phyloP scores from a whole-genome alignment of 768 basidiomycete genomes.

The Pleurotus eryngii region DNA sequence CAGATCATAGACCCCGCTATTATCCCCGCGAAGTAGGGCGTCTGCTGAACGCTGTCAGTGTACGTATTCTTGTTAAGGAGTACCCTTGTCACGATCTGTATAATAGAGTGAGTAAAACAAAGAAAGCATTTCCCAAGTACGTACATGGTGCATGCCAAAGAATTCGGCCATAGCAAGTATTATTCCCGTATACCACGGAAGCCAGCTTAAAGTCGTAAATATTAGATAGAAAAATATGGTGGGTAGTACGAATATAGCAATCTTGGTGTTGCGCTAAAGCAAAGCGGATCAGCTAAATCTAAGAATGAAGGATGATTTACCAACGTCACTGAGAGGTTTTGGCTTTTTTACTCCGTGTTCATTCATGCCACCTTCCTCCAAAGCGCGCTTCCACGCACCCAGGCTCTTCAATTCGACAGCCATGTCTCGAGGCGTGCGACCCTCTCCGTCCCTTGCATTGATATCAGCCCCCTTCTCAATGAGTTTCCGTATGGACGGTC shows the following conservation, averaged over 20 bases:
- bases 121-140: slow-evolving; percentile 23
- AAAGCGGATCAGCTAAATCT: slow-evolving; percentile 1
- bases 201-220: slow-evolving; percentile 75
- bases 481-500: slow-evolving; percentile 78
- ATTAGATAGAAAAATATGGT: slow-evolving; percentile 78
- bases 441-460: slow-evolving; percentile 73
- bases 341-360: slow-evolving; percentile 68
- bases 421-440: slow-evolving; percentile 92
- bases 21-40: slow-evolving; percentile 92
- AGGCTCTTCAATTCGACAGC: slow-evolving; percentile 89
- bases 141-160: slow-evolving; percentile 91
- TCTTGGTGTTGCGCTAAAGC: slow-evolving; percentile 72
- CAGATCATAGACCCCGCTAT: slow-evolving; percentile 83
- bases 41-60: slow-evolving; percentile 79
- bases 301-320: slow-evolving; percentile 4
- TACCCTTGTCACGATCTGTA: slow-evolving; percentile 78
- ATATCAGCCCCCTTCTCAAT: slow-evolving; percentile 86
- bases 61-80: slow-evolving; percentile 79
- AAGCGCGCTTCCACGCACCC: slow-evolving; percentile 83
- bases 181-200: slow-evolving; percentile 89
- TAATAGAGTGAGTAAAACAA: slow-evolving; percentile 11
- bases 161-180: slow-evolving; percentile 83
- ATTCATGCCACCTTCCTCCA: slow-evolving; percentile 84
- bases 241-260: slow-evolving; percentile 77
- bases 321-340: slow-evolving; percentile 70